A percentile compares a stretch with the other conserved stretches of the same genome.
Conservation (phyloP, 345 rosid genomes). For the Draba incana region DNA sequence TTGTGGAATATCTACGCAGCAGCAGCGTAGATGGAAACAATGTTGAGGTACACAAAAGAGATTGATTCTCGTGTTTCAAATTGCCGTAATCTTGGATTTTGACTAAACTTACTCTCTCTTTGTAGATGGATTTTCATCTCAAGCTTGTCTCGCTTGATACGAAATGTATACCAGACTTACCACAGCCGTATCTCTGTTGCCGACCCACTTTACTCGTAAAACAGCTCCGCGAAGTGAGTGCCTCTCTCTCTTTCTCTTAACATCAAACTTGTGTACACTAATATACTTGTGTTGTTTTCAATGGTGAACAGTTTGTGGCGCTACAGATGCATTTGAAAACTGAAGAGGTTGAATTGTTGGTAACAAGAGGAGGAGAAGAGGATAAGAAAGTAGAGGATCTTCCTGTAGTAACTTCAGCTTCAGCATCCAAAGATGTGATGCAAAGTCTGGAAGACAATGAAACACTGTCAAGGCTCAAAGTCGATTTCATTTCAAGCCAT, state of each 20-base stretch:
- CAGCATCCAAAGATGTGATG: conserved; percentile 47
- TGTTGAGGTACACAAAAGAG: conserved; percentile 60
- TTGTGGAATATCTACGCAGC: conserved; percentile 71
- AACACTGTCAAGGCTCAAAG: conserved; percentile 35
- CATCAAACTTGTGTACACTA: conserved; percentile 23
- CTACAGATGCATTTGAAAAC: conserved; percentile 59
- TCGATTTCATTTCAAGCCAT: conserved; percentile 38
- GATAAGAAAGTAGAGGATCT: conserved; percentile 26
- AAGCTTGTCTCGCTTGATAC: conserved; percentile 75
- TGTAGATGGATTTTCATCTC: conserved; percentile 73
- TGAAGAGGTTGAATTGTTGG: conserved; percentile 73
- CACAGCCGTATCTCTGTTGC: conserved; percentile 79
- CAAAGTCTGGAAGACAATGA: conserved; percentile 62
- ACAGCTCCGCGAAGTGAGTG: conserved; percentile 82
- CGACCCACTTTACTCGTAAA: conserved; percentile 67
- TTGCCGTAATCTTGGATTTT: conserved; percentile 1
- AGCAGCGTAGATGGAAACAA: conserved; percentile 61
- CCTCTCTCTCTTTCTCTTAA: conserved; percentile 40
- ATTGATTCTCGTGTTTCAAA: conserved; percentile 15
- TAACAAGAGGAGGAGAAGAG: conserved; percentile 48
- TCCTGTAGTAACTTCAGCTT: conserved; percentile 24
- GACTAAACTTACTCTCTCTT: conserved; percentile 26
- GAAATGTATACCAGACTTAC: conserved; percentile 59
- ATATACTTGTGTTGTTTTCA: conserved; percentile 27
- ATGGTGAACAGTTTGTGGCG: conserved; percentile 66